These are phyloP conservation scores for Ascocoryne sarcoides DNA, from an alignment of 2,329 filamentous ascomycete species.

Conservation along the genomic window DNA sequence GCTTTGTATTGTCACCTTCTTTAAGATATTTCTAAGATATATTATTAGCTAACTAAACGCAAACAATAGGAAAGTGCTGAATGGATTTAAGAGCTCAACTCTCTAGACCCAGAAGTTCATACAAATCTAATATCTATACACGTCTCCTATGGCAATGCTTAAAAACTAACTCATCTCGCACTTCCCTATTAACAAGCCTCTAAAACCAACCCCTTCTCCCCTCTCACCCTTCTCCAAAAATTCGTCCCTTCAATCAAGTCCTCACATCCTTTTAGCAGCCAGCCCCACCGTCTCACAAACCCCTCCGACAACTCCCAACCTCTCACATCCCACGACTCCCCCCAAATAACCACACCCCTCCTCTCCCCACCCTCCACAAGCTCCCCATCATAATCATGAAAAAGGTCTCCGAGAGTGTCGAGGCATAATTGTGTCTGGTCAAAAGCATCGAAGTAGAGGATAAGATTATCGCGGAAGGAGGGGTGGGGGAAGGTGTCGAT, in stretches of 20 bases:
- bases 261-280: slow-evolving; percentile 29
- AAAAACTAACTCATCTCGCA: no score
- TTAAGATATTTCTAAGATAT: no score
- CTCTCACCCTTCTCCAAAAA: slow-evolving; percentile 28
- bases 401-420: slow-evolving; percentile 10
- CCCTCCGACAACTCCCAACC: slow-evolving; percentile 33
- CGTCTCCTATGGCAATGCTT: no score
- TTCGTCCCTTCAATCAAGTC: slow-evolving; percentile 30
- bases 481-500: slow-evolving; percentile 31
- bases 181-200: slow-evolving; percentile 7
- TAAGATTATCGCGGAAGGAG: slow-evolving; percentile 28
- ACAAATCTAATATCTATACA: no score
- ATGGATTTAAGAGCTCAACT: no score
- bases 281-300: slow-evolving; percentile 31
- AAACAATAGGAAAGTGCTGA: no score
- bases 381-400: slow-evolving; percentile 11
- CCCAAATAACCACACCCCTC: slow-evolving; percentile 30
- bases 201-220: slow-evolving; percentile 22
- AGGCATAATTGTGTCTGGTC: slow-evolving; percentile 17
- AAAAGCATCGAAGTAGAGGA: slow-evolving; percentile 17
- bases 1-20: no score
- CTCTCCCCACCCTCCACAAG: slow-evolving; percentile 7
- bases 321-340: slow-evolving; percentile 26
- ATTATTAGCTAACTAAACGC: no score
- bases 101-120: no score